Evolutionary conservation across 306 rosid species (phyloP), one percentile per base, ranked within the genome.

Genomic region (Prunus fruticosa): DNA sequence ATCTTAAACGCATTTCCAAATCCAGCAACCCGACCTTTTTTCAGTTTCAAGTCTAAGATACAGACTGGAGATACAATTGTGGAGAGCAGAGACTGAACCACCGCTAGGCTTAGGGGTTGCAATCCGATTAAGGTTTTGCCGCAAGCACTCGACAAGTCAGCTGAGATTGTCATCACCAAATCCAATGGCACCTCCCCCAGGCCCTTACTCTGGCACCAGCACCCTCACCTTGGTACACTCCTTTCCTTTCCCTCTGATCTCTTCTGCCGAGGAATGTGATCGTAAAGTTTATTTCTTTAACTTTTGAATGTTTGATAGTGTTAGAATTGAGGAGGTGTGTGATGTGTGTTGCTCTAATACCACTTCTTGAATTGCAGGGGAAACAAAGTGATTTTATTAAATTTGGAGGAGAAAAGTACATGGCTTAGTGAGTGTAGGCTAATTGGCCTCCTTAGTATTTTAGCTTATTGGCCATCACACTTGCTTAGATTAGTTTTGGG

Each of bases 171-270:
- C 69, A 18, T 60, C 25, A 62, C 28, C 51, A 23, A 65, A 11
- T 11, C 68, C 73, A 71, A 86, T 78, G 89, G 74, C 85, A 38
- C 79, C 85, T 11, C 87, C 83, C 25, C 76, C 87, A 47, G 83
- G 83, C 30, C 89, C 83, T 62, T 83, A 86, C 79, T 86, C 87
- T 65, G 87, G 89, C 75, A 78, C 62, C 30, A 86, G 89, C 82
- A 75, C 85, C 68, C 85, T 86, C 51, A 85, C 89, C 56, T 19
- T 83, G 79, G 84, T 86, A 81, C 22, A 11, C 51, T 4, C 4
- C 28, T 11, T 38, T 67, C 6, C 28, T 38, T 52, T 13, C 20
- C 30, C 46, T 51, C 18, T 70, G 46, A 22, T 27, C 16, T 51
- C n/a, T 16, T 15, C 19, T 51, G 18, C n/a, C 16, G 65, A 13